phyloP scores from a whole-genome alignment of 768 basidiomycete species.

The Termitomyces sp. region DNA sequence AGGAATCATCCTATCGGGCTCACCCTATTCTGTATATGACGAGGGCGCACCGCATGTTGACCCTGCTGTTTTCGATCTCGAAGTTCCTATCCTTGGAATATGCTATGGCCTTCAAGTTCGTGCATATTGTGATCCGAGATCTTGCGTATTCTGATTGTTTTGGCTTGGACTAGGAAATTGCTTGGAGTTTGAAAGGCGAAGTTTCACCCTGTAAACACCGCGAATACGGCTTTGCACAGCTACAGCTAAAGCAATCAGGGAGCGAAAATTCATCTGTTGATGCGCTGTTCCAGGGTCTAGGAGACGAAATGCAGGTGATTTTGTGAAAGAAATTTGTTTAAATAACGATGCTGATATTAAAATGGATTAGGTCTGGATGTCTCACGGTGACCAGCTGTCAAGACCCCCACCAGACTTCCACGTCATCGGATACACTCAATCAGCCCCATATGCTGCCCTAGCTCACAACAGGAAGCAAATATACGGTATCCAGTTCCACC shows the following conservation, averaged over 20 bases:
- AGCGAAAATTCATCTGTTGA: slow-evolving; percentile 47
- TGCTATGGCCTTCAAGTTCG: slow-evolving; percentile 94
- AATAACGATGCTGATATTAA: not conserved
- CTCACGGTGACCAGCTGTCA: slow-evolving; percentile 92
- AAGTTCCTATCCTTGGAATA: slow-evolving; percentile 91
- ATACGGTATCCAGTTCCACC: slow-evolving; percentile 98
- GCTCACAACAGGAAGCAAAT: slow-evolving; percentile 85
- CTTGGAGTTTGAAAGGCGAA: slow-evolving; percentile 78
- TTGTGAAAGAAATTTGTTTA: not conserved
- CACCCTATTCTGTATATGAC: slow-evolving; percentile 98
- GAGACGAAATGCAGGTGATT: slow-evolving; percentile 82
- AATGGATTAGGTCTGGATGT: slow-evolving; percentile 91
- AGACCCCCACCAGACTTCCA: slow-evolving; percentile 79
- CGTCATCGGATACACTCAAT: slow-evolving; percentile 79
- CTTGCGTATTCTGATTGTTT: not conserved
- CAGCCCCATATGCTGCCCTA: slow-evolving; percentile 90
- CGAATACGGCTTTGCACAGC: slow-evolving; percentile 90
- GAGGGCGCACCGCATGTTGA: slow-evolving; percentile 90
- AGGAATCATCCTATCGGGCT: slow-evolving; percentile 96
- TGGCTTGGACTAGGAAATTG: slow-evolving; percentile 68
- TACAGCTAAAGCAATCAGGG: slow-evolving; percentile 65
- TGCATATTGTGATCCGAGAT: not conserved
- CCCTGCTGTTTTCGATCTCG: slow-evolving; percentile 81
- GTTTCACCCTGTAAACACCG: slow-evolving; percentile 86
- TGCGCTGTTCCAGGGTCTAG: slow-evolving; percentile 79